A percentile compares a stretch with the other conserved stretches of the same genome.
These are phyloP conservation scores for Chlamydomonas sp. DNA, from an alignment of 139 green algal species.

Conservation along the genomic window DNA sequence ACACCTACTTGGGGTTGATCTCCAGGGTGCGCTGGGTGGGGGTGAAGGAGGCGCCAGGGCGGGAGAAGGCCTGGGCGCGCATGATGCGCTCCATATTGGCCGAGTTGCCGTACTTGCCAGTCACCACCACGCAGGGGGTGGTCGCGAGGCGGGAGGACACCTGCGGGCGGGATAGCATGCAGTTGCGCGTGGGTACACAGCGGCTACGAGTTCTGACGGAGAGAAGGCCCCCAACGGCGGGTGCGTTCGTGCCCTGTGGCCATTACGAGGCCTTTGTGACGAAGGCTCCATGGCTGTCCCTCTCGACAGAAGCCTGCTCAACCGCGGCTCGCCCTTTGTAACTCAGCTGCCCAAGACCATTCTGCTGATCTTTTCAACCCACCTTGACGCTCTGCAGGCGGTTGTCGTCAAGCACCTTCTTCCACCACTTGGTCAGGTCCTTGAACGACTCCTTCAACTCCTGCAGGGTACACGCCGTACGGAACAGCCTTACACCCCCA, in stretches of 20 bases:
- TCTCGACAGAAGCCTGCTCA: too few relatives aligned
- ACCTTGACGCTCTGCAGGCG: constrained; percentile 59
- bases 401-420: constrained; percentile 73
- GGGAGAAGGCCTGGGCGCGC: constrained; percentile 72
- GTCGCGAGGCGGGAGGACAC: constrained; percentile 84
- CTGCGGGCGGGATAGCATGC: constrained; percentile 63
- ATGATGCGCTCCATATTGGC: constrained; percentile 99
- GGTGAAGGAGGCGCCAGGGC: constrained; percentile 33
- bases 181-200: neutral
- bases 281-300: too few relatives aligned
- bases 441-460: constrained; percentile 91
- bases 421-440: constrained; percentile 94
- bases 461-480: constrained; percentile 44
- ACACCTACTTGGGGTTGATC: constrained; percentile 89
- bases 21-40: constrained; percentile 73
- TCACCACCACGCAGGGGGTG: constrained; percentile 94
- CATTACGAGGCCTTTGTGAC: too few relatives aligned
- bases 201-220: neutral
- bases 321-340: too few relatives aligned
- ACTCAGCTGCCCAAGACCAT: too few relatives aligned
- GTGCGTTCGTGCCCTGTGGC: too few relatives aligned
- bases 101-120: constrained; percentile 94
- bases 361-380: neutral
- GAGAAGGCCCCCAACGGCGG: too few relatives aligned
- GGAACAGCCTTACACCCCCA: neutral